Evolutionary conservation across 768 basidiomycete genomes (phyloP).

Genomic region (Vararia minispora): DNA sequence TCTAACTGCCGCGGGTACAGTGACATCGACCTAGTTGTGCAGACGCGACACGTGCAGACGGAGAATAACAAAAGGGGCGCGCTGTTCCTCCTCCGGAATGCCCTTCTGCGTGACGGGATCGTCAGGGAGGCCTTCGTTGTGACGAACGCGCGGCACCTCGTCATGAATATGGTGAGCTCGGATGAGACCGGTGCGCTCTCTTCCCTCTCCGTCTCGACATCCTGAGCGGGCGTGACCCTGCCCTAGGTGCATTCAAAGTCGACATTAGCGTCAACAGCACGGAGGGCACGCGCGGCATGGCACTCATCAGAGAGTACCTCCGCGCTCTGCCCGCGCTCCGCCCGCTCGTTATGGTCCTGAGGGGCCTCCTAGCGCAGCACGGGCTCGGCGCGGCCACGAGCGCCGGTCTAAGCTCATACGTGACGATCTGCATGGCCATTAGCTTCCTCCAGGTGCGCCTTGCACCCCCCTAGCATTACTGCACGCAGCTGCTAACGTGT

Average conservation of each 20-base stretch:
- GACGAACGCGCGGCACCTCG: slow-evolving; percentile 44
- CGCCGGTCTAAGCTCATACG: slow-evolving; percentile 58
- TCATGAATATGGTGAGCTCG: slow-evolving; percentile 45
- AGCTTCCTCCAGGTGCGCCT: slow-evolving; percentile 54
- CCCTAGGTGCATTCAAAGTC: slow-evolving; percentile 41
- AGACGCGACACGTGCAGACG: slow-evolving; percentile 22
- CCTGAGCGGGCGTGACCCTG: neutral
- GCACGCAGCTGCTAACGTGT: too few relatives aligned
- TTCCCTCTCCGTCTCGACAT: neutral
- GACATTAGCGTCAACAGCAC: slow-evolving; percentile 59
- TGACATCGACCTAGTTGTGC: slow-evolving; percentile 52
- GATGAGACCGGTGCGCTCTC: slow-evolving; percentile 25
- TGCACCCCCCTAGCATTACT: too few relatives aligned
- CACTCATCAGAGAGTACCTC: slow-evolving; percentile 42
- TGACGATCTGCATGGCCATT: slow-evolving; percentile 49
- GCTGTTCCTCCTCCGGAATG: slow-evolving; percentile 36
- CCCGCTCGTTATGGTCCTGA: slow-evolving; percentile 51
- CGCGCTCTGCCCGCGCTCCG: slow-evolving; percentile 44
- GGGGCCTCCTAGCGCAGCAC: slow-evolving; percentile 46
- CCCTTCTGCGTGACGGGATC: slow-evolving; percentile 33
- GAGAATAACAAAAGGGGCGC: slow-evolving; percentile 26
- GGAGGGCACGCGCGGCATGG: slow-evolving; percentile 42
- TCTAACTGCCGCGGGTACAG: too few relatives aligned
- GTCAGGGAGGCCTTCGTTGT: slow-evolving; percentile 35
- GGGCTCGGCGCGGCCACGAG: slow-evolving; percentile 52